Evolutionary conservation across 108 stramenopile genomes (phyloP), one percentile per base, ranked within the genome.

Genomic region (Epithemia pelagica): DNA sequence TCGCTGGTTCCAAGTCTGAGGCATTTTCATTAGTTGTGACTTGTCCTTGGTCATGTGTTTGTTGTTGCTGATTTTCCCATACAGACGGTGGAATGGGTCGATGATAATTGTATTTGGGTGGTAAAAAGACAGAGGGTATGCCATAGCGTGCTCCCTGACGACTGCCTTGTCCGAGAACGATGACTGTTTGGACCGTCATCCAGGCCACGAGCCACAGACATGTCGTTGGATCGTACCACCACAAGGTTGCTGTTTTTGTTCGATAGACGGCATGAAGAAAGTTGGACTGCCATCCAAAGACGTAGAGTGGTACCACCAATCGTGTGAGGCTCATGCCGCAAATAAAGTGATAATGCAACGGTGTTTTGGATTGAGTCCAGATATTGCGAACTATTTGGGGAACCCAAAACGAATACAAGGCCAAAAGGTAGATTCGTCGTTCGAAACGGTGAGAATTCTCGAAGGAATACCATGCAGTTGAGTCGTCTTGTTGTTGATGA

Each of bases 371-470:
- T 68, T 94, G 91, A 23, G 88, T 86, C 21, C 76, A 61, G 55
- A 90, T 79, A 69, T 96, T 97, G 65, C 68, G 68, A 32, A 94
- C 68, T 52, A 99, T 97, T 70, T 99, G 96, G 24, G 97, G 97
- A 8, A 97, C 89, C 98, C 98, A 99, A 76, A 97, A 99, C 26
- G 91, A 90, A 72, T 92, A 95, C 62, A 94, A 69, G 2, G 78
- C 22, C 37, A 97, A 64, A 30, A 95, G 71, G 66, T 86, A 86
- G 20, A 87, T 28, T 19, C 65, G 61, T 56, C 74, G 61, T 28
- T 73, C 57, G 20, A 70, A 32, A 56, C 76, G 70, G 15, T 79
- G 64, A 32, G 82, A 32, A 59, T 46, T 10, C 15, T 15, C 37
- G 15, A 10, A 10, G 10, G 15, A 71, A 72, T 68, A 72, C 89